Evolutionary conservation across 2,329 filamentous ascomycete species (phyloP).

Genomic region (Exophiala sp.): DNA sequence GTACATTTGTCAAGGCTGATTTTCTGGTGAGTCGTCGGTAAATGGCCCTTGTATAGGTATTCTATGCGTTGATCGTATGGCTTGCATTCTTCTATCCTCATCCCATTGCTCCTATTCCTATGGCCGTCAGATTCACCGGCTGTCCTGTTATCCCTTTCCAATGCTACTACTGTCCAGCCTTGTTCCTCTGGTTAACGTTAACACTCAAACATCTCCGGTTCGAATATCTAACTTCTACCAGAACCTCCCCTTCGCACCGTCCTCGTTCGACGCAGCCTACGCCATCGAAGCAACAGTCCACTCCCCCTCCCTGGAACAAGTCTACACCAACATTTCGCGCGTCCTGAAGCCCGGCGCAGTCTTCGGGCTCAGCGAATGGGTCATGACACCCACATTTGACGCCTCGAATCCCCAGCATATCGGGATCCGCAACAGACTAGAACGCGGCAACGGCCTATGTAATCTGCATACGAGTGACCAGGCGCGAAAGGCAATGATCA

Average conservation of each 20-base stretch:
- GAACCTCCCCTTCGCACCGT: slow-evolving; percentile 28
- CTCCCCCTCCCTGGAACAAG: slow-evolving; percentile 28
- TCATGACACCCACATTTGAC: slow-evolving; percentile 31
- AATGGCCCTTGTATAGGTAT: too few species aligned
- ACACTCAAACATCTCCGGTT: too few species aligned
- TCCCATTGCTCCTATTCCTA: too few species aligned
- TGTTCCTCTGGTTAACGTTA: too few species aligned
- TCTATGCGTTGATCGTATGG: too few species aligned
- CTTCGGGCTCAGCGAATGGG: slow-evolving; percentile 32
- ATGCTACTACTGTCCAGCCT: too few species aligned
- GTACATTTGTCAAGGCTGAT: slow-evolving; percentile 28
- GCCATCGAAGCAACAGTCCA: slow-evolving; percentile 33
- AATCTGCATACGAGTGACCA: slow-evolving; percentile 27
- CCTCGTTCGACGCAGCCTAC: slow-evolving; percentile 32
- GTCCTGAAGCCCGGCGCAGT: slow-evolving; percentile 31
- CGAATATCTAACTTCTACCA: not conserved
- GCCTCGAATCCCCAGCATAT: slow-evolving; percentile 26
- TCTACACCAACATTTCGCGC: slow-evolving; percentile 30
- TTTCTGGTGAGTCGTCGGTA: slow-evolving; percentile 26
- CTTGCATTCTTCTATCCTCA: too few species aligned
- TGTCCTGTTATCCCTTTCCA: too few species aligned
- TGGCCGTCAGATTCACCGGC: too few species aligned
- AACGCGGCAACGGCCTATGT: slow-evolving; percentile 31
- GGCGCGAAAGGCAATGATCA: slow-evolving; percentile 25
- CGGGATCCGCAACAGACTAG: slow-evolving; percentile 29